Evolutionary conservation across 768 basidiomycete species (phyloP), one percentile per base, ranked within the genome.

Genomic region (Hygrophorus pudorinus): DNA sequence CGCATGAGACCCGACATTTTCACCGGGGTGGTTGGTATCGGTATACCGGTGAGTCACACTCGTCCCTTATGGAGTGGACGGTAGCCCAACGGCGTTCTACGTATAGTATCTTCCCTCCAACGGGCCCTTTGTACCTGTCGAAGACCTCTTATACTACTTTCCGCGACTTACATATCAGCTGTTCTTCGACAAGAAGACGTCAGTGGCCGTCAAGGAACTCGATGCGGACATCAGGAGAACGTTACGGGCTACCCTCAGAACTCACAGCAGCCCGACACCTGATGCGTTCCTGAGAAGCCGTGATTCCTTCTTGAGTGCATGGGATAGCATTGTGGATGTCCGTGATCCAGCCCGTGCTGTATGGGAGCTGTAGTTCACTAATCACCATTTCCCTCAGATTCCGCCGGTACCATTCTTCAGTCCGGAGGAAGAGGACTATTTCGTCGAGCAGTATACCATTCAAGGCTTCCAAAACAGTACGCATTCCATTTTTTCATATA

Each of bases 1-100:
- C 72, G 83, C 12, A 67, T 71, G 62, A 65, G 81, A 13, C 85
- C 83, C 0, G 83, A 85, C 50, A 56, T 78, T 2, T 74, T 85
- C 53, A 61, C 58, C 0, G 80, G 65, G 2, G 73, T 85, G 12
- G 58, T 81, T 11, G 81, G 78, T 7, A 62, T 65, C 18, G 72
- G 71, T 2, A 63, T 83, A 41, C 84, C 85, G 1, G 82, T 85
- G 54, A 48, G 72, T 47, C 39, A 32, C 10, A 28, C 37, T 20
- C 14, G 28, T 12, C 41, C 36, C 37, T 21, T 28, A 32, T 24
- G 13, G 13, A 12, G 14, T 31, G n/a, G n/a, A n/a, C n/a, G 32
- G 29, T 32, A 18, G 32, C 24, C 14, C 30, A 13, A 9, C 5
- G 18, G 38, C 29, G 38, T n/a, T 38, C 14, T 12, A 28, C n/a